Percentiles rank a stretch among this genome's conserved stretches.
phyloP scores from a whole-genome alignment of 345 rosid species.

The Pistacia atlantica region DNA sequence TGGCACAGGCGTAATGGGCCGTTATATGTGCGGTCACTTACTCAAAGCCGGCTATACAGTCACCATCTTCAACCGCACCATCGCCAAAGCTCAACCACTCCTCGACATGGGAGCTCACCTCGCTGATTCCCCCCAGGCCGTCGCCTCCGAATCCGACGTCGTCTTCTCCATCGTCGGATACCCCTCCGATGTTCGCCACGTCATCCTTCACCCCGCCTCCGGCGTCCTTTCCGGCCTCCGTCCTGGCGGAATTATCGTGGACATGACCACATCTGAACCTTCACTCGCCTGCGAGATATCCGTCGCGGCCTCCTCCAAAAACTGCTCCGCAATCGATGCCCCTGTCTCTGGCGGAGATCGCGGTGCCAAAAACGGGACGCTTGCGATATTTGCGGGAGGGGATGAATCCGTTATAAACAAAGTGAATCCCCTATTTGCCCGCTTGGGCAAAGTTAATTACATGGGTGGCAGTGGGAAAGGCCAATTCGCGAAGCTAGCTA shows the following conservation, averaged over 20 bases:
- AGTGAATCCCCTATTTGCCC: too few species aligned
- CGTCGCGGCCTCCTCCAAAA: conserved; percentile 49
- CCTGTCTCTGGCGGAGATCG: conserved; percentile 83
- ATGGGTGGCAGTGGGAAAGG: too few species aligned
- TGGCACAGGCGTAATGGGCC: conserved; percentile 92
- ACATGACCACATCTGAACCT: conserved; percentile 98
- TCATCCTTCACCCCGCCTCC: conserved; percentile 64
- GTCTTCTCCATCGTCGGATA: conserved; percentile 94
- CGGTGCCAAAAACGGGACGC: conserved; percentile 51
- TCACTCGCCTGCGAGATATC: conserved; percentile 78
- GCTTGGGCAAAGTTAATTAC: too few species aligned
- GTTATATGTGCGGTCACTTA: conserved; percentile 79
- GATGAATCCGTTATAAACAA: too few species aligned
- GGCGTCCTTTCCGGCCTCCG: conserved; percentile 82
- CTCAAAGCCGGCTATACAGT: conserved; percentile 76
- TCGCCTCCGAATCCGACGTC: conserved; percentile 77
- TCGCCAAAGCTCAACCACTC: conserved; percentile 78
- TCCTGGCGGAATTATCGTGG: conserved; percentile 59
- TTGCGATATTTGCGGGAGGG: too few species aligned
- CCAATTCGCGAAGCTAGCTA: too few species aligned
- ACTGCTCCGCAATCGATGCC: conserved; percentile 72
- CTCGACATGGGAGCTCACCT: conserved; percentile 72
- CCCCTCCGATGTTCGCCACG: conserved; percentile 87
- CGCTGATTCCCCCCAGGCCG: conserved; percentile 59
- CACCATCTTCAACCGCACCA: conserved; percentile 86